Percentiles rank a stretch among this genome's conserved stretches.
Evolutionary conservation across 2,329 filamentous ascomycete genomes (phyloP).

Genomic region (Penicillium sp.): DNA sequence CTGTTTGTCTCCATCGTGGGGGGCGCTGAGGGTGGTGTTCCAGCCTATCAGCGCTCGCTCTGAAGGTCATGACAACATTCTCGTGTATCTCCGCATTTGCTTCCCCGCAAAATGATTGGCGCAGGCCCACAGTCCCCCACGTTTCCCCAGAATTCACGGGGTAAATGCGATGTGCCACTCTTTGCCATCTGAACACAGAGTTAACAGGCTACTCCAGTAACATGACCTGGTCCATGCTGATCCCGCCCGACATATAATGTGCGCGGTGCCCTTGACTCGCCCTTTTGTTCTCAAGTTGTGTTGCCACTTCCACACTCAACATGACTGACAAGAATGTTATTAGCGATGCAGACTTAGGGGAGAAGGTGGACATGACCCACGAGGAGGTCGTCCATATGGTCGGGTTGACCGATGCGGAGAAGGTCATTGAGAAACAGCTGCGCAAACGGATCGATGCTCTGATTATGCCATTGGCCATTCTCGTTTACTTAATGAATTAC

Average conservation of each 20-base stretch:
- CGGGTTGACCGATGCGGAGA: constrained; percentile 33
- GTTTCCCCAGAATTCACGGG: constrained; percentile 9
- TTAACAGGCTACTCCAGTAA: not conserved
- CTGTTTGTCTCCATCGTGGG: constrained; percentile 4
- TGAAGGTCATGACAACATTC: not conserved
- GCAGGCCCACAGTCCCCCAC: constrained; percentile 6
- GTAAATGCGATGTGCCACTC: constrained; percentile 6
- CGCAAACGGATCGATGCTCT: constrained; percentile 37
- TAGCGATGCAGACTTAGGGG: constrained; percentile 19
- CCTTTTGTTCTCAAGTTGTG: not conserved
- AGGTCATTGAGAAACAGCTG: constrained; percentile 39
- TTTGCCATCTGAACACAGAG: not conserved
- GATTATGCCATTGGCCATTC: constrained; percentile 44
- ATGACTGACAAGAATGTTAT: constrained; percentile 17
- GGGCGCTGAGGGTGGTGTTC: not conserved
- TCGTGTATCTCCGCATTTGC: not conserved
- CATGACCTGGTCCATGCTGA: not conserved
- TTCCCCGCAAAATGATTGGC: constrained; percentile 11
- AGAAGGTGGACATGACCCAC: constrained; percentile 22
- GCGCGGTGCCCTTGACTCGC: not conserved
- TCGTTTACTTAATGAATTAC: constrained; percentile 47
- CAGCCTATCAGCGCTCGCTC: not conserved
- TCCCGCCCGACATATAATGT: constrained; percentile 6
- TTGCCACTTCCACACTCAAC: not conserved
- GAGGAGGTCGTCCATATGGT: constrained; percentile 24